Evolutionary conservation across 2,329 filamentous ascomycete species (phyloP), one percentile per base, ranked within the genome.

Genomic region (Colletotrichum paranaense): DNA sequence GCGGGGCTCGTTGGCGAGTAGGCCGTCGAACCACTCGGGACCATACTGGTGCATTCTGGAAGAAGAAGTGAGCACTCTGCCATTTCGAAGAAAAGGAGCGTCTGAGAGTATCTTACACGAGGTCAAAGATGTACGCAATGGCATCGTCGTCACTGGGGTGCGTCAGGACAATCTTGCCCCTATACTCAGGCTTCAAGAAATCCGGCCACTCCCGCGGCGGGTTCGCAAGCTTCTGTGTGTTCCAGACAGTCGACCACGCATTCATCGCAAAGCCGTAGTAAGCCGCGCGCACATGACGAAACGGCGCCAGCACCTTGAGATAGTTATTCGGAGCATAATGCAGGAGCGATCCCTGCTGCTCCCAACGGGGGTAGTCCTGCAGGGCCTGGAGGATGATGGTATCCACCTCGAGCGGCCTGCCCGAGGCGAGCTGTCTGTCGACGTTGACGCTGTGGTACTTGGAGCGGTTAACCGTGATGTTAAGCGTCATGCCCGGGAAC

Each of bases 121-220:
- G 79, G 55, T 88, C 81, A 57, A 87, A 88, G 3, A 85, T 84
- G 56, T 82, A 89, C 0, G 88, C 79, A 2, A 90, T 84, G 0
- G 88, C 88, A 67, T 90, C 88, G 56, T 90, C 88, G 53, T 90
- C 89, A 71, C 90, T 89, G 12, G 88, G 89, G 68, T 90, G 90
- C 0, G 88, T 89, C 11, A 90, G 77, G 2, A 86, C 85, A 6
- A 90, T 79, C 78, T 87, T 89, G 72, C 86, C 80, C 79, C 90
- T 90, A 79, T 85, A 88, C 69, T 86, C 83, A 0, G 88, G 87
- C 8, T 83, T 81, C 2, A 87, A 77, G 66, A 83, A 85, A 71
- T 88, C 86, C 0, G 79, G 75, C 64, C 82, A 90, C 12, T 84
- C 81, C 5, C 78, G 80, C 0, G 83, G 83, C 0, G 81, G 69